Evolutionary conservation across 2,329 filamentous ascomycete genomes (phyloP), one percentile per base, ranked within the genome.

Genomic region (Aaosphaeria arxii): DNA sequence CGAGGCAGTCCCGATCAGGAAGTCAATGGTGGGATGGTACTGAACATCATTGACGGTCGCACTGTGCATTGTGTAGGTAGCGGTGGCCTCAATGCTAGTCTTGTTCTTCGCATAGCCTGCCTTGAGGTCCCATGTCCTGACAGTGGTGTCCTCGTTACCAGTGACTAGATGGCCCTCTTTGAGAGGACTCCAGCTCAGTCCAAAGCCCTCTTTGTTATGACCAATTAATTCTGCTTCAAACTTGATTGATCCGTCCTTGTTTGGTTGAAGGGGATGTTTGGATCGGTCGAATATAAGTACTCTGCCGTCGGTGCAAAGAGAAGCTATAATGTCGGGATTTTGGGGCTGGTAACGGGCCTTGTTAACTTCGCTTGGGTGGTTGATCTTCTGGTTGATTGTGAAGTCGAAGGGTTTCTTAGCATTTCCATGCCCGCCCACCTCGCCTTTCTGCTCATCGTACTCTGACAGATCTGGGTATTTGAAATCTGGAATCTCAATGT

Each of bases 321-420:
- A 96, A 3, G 94, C 94, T 61, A 99, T 95, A 49, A 99, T 85
- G 63, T 99, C 91, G 5, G 92, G 91, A 65, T 99, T 99, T 70
- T 97, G 92, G 9, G 94, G 94, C 72, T 96, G 91, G 68, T 97
- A 97, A 58, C 94, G 86, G 11, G 94, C 95, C 77, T 97, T 99
- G 80, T 99, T 99, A 67, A 99, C 91, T 71, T 99, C 94, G 54
- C 89, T 89, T 11, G 91, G 91, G 69, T 99, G 94, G 69, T 95
- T 88, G 67, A 99, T 99, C 72, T 89, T 94, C 72, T 99, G 94
- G 44, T 94, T 86, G 62, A 99, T 88, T 56, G 88, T 87, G 77
- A 95, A 96, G 63, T 89, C 91, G 70, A 97, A 83, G 24, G 85
- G 81, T 55, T 89, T 88, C 52, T 86, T 86, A 44, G 79, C 77